These are phyloP conservation scores for Pichia manshurica DNA, from an alignment of 805 yeast genomes.

Conservation along the genomic window DNA sequence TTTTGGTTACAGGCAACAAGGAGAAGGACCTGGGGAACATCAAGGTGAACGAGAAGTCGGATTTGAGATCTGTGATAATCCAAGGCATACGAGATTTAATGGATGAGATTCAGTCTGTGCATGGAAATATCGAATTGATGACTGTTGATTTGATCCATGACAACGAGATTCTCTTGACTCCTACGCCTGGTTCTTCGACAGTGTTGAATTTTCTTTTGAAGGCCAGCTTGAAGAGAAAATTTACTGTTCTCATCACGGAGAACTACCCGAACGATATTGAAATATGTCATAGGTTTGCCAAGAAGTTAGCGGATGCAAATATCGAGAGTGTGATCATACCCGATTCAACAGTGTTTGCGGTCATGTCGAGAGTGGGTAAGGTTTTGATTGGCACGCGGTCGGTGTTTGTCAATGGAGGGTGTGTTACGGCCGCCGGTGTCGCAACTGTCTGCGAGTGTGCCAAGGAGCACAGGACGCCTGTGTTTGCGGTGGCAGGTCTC, in stretches of 20 bases:
- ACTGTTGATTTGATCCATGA: constrained; percentile 93
- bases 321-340: constrained; percentile 90
- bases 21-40: constrained; percentile 17
- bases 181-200: constrained; percentile 91
- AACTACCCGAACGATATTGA: constrained; percentile 84
- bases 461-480: constrained; percentile 92
- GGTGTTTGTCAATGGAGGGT: constrained; percentile 95
- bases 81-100: constrained; percentile 89
- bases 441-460: constrained; percentile 95
- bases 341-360: constrained; percentile 87
- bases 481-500: constrained; percentile 88
- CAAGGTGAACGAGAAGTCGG: constrained; percentile 34
- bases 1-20: constrained; percentile 40
- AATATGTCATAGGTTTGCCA: constrained; percentile 73
- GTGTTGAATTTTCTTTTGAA: constrained; percentile 80
- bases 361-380: constrained; percentile 96
- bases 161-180: constrained; percentile 76
- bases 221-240: constrained; percentile 84
- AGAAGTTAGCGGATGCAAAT: constrained; percentile 72
- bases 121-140: constrained; percentile 87
- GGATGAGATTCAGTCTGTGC: constrained; percentile 84
- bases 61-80: constrained; percentile 76
- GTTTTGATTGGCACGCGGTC: constrained; percentile 89
- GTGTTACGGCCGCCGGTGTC: constrained; percentile 83
- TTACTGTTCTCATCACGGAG: constrained; percentile 89